These are phyloP conservation scores for Rhododendron kiyosumense DNA, from an alignment of 148 eudicot species.

Conservation along the genomic window DNA sequence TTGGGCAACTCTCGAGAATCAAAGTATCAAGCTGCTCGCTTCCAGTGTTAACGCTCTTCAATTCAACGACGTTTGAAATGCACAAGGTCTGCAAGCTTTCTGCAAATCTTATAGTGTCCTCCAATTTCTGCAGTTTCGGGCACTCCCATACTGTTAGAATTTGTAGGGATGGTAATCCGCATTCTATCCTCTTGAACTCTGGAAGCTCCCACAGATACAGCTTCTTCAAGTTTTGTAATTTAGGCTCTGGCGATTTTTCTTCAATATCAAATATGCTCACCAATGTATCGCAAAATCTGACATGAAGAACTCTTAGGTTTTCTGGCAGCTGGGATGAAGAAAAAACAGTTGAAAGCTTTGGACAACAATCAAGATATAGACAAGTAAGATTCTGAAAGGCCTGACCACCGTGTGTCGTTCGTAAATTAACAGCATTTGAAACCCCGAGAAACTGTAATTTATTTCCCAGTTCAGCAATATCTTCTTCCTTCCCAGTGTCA, in stretches of 20 bases:
- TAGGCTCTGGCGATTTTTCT: not conserved
- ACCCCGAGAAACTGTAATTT: conserved; percentile 18
- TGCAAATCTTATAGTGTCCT: not conserved
- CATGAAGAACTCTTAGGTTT: conserved; percentile 19
- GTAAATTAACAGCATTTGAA: conserved; percentile 17
- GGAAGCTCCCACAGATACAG: conserved; percentile 21
- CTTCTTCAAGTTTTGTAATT: conserved; percentile 7
- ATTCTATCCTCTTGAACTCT: conserved; percentile 7
- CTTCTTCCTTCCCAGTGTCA: not conserved
- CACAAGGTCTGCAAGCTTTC: not conserved
- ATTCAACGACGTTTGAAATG: not conserved
- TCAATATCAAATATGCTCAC: conserved; percentile 2
- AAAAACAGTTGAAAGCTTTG: conserved; percentile 13
- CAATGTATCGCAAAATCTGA: conserved; percentile 24
- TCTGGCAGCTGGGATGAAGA: conserved; percentile 6
- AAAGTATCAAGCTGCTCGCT: not conserved
- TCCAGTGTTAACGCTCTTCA: not conserved
- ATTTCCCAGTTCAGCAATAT: not conserved
- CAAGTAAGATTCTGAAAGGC: conserved; percentile 19
- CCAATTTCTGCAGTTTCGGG: conserved; percentile 7
- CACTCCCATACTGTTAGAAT: conserved; percentile 1
- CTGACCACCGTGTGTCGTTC: not conserved
- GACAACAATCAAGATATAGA: conserved; percentile 29
- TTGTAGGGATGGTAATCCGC: conserved; percentile 4
- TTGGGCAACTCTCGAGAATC: conserved; percentile 8